Evolutionary conservation across 2,329 filamentous ascomycete species (phyloP), one percentile per base, ranked within the genome.

Genomic region (Tolypocladium guangdongense): DNA sequence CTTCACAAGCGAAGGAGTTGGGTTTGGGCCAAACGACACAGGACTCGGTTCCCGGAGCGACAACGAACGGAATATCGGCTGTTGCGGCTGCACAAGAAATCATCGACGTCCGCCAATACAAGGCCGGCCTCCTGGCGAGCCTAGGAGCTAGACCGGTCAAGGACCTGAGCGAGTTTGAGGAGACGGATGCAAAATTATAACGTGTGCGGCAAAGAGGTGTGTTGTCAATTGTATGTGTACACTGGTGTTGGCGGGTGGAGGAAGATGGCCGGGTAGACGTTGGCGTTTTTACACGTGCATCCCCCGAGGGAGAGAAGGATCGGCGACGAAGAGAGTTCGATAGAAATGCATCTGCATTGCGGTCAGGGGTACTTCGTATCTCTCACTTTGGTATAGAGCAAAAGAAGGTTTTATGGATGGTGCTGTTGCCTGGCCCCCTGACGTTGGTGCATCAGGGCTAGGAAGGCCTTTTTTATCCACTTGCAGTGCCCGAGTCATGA

Each of bases 81-180:
- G 60, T 69, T 5, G 60, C 62, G 37, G 55, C 58, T 14, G 67
- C 84, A 1, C 70, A 78, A 20, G 71, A 86, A 51, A 90, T 97
- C 62, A 82, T 81, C 48, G 88, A 95, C 64, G 86, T 96, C 3
- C 78, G 86, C 56, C 78, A 81, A 33, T 96, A 86, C 78, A 95
- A 93, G 76, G 83, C 88, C 0, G 76, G 81, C 16, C 75, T 96
- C 62, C 74, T 80, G 55, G 79, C 89, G 32, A 93, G 84, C 58
- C 77, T 80, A 24, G 92, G 88, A 1, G 82, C 90, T 2, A 78
- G 78, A 56, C 81, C 91, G 0, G 81, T 88, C 33, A 84, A 80
- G 64, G 86, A 93, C 59, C 69, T 97, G 53, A 86, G 78, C 57
- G 87, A 90, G 63, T 97, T 92, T 68, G 88, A 96, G 66, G 92